Conservation (phyloP, 1,139 yeast species). For the Hemisphaericaspora xylofermentans region DNA sequence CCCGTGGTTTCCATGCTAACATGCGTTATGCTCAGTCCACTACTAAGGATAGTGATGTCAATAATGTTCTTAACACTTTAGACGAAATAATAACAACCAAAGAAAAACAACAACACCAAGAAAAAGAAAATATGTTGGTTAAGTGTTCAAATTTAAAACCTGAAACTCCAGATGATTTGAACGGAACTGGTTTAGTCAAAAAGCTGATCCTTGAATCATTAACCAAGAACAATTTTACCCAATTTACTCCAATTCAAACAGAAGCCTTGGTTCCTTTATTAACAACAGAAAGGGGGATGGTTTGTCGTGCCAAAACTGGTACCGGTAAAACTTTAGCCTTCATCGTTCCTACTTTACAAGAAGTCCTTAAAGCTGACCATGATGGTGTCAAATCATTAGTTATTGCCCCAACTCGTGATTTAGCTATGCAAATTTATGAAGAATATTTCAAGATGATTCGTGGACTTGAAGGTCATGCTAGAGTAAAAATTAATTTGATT, state of each 20-base stretch:
- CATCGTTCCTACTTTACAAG: conserved; percentile 72
- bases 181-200: conserved; percentile 15
- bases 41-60: too few relatives aligned
- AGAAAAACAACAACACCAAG: background rate
- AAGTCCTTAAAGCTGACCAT: conserved; percentile 22
- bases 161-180: conserved; percentile 11
- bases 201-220: conserved; percentile 30
- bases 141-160: background rate
- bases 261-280: conserved; percentile 68
- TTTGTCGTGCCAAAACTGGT: conserved; percentile 91
- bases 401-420: conserved; percentile 88
- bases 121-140: background rate
- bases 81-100: too few relatives aligned
- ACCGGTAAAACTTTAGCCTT: conserved; percentile 94
- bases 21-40: too few relatives aligned
- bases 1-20: too few relatives aligned
- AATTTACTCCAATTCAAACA: conserved; percentile 79
- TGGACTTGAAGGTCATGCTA: conserved; percentile 7
- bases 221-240: conserved; percentile 39
- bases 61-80: too few relatives aligned
- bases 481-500: conserved; percentile 24
- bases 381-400: conserved; percentile 57
- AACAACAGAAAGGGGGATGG: conserved; percentile 57
- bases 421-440: conserved; percentile 79
- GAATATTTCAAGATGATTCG: conserved; percentile 53